Percentiles rank a stretch among this genome's conserved stretches.
These are phyloP conservation scores for Cucurbita ficifolia DNA, from an alignment of 306 rosid genomes.

Conservation along the genomic window DNA sequence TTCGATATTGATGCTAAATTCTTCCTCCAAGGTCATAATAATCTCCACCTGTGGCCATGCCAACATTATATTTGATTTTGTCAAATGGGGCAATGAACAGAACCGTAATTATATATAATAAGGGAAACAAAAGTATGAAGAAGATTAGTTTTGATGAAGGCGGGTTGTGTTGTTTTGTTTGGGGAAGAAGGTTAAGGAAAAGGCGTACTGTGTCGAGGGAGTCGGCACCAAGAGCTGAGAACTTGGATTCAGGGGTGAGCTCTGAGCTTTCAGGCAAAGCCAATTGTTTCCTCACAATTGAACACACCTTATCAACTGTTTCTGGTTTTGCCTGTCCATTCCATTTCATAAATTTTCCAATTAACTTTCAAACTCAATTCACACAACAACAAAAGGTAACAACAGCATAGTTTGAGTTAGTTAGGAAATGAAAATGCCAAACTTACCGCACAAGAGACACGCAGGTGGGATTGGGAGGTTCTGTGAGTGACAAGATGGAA, in stretches of 20 bases:
- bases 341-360: neutral
- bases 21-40: slow-evolving; percentile 14
- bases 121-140: too few species aligned
- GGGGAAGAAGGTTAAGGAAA: too few species aligned
- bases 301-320: slow-evolving; percentile 28
- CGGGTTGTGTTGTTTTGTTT: too few species aligned
- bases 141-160: too few species aligned
- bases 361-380: too few species aligned
- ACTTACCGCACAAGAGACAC: slow-evolving; percentile 24
- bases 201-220: slow-evolving; percentile 27
- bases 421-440: too few species aligned
- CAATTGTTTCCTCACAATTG: slow-evolving; percentile 32
- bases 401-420: too few species aligned
- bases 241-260: slow-evolving; percentile 29
- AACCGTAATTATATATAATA: too few species aligned
- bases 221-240: slow-evolving; percentile 30
- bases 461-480: neutral
- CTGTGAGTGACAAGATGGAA: slow-evolving; percentile 16
- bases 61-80: neutral
- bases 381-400: too few species aligned
- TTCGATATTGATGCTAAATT: slow-evolving; percentile 27
- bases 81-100: neutral
- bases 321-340: slow-evolving; percentile 21
- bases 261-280: slow-evolving; percentile 20
- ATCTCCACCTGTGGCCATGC: neutral